Conservation (phyloP, 192 early-diverging fungal genomes). For the Linnemannia exigua region DNA sequence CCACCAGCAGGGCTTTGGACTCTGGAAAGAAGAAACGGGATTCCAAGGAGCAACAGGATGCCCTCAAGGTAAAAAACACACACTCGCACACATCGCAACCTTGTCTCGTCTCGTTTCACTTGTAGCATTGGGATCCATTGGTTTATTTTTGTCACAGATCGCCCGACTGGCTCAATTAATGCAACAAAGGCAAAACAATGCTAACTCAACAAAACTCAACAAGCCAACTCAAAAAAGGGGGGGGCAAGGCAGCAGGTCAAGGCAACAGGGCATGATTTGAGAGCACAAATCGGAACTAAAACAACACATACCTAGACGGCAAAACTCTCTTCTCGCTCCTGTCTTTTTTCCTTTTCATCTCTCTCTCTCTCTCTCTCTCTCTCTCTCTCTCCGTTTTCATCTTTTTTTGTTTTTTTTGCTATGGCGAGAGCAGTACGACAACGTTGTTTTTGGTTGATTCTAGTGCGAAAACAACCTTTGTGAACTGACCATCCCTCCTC, state of each 20-base stretch:
- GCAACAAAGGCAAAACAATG: neutral
- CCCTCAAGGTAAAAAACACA: neutral
- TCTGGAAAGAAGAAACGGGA: neutral
- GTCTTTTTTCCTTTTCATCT: conserved; percentile 17
- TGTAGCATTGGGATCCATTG: neutral
- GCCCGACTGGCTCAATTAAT: neutral
- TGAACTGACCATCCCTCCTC: neutral
- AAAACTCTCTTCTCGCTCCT: neutral
- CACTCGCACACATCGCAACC: neutral
- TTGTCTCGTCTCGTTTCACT: neutral
- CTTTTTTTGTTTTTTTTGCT: conserved; percentile 2
- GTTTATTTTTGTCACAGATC: neutral
- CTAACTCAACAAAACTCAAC: neutral
- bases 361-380: neutral
- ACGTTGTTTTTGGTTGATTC: neutral
- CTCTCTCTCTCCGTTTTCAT: neutral
- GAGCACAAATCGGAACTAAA: neutral
- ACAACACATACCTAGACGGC: neutral
- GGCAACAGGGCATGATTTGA: neutral
- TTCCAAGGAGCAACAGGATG: neutral
- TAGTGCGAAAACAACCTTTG: neutral
- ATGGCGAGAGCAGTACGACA: neutral
- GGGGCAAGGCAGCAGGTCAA: too few species aligned
- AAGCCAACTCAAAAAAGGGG: neutral
- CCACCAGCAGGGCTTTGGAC: conserved; percentile 6